These are phyloP conservation scores for Rhododendron simsii DNA, from an alignment of 148 eudicot genomes.

Conservation along the genomic window DNA sequence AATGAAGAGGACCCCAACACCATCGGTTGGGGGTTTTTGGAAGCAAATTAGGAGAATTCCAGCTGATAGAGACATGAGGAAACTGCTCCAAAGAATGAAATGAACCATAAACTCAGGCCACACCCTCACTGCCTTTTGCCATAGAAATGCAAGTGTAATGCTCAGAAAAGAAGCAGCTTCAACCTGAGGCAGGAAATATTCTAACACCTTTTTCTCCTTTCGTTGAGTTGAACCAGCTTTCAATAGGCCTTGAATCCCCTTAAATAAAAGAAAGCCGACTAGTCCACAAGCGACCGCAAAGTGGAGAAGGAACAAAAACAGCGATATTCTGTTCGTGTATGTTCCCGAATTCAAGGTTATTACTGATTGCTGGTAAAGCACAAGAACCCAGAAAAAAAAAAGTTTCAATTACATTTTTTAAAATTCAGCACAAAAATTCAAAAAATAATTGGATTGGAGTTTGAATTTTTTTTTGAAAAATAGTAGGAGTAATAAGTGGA, in stretches of 20 bases:
- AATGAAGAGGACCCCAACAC: constrained; percentile 59
- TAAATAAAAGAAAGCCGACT: constrained; percentile 66
- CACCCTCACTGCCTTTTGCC: constrained; percentile 78
- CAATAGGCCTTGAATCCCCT: constrained; percentile 64
- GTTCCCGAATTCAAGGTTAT: constrained; percentile 58
- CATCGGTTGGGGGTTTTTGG: constrained; percentile 74
- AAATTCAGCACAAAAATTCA: background rate
- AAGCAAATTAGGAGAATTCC: constrained; percentile 87
- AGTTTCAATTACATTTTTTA: background rate
- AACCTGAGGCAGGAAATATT: constrained; percentile 73
- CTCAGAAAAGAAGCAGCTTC: constrained; percentile 75
- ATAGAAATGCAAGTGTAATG: constrained; percentile 67
- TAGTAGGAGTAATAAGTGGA: too few relatives aligned
- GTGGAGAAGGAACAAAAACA: constrained; percentile 65
- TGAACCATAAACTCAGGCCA: constrained; percentile 89
- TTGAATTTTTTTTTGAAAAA: too few relatives aligned
- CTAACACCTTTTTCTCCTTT: constrained; percentile 43
- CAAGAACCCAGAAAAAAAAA: background rate
- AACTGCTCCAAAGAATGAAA: constrained; percentile 83
- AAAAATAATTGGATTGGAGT: too few relatives aligned
- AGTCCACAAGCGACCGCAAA: constrained; percentile 50
- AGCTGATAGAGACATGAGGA: constrained; percentile 60
- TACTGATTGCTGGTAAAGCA: constrained; percentile 40
- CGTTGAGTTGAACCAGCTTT: constrained; percentile 32
- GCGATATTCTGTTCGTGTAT: constrained; percentile 77